Percentiles rank a stretch among this genome's conserved stretches.
Evolutionary conservation across 2,329 filamentous ascomycete species (phyloP).

Genomic region (Pyrenochaeta sp.): DNA sequence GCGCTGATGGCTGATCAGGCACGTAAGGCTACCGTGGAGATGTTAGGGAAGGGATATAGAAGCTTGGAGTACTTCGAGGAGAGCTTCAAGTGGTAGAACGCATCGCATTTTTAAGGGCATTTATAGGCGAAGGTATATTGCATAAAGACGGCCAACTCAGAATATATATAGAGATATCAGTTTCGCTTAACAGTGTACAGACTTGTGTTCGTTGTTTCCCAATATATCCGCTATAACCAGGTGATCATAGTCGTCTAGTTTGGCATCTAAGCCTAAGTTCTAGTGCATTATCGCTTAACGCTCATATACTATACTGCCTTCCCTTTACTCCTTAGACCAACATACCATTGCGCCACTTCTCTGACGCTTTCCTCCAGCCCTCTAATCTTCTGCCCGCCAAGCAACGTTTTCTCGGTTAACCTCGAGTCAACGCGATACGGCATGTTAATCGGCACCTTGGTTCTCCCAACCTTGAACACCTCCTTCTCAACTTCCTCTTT

Average conservation of each 20-base stretch:
- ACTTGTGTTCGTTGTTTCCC: too few species aligned
- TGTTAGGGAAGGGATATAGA: slow-evolving; percentile 34
- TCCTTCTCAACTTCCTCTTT: slow-evolving; percentile 22
- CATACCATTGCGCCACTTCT: slow-evolving; percentile 44
- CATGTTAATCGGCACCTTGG: slow-evolving; percentile 41
- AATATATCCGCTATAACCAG: too few species aligned
- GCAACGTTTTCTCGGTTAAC: slow-evolving; percentile 33
- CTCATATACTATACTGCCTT: background rate
- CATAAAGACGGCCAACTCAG: background rate
- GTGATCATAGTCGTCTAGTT: too few species aligned
- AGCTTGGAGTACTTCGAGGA: slow-evolving; percentile 58
- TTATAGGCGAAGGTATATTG: background rate
- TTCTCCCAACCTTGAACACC: slow-evolving; percentile 33
- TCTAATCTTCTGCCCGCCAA: slow-evolving; percentile 28
- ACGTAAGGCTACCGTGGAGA: slow-evolving; percentile 50
- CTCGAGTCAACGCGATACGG: slow-evolving; percentile 42
- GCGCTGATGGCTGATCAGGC: slow-evolving; percentile 56
- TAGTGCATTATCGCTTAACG: too few species aligned
- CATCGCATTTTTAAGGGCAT: background rate
- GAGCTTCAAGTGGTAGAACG: slow-evolving; percentile 54
- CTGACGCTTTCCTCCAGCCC: slow-evolving; percentile 33
- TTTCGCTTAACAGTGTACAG: too few species aligned
- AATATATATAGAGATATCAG: too few species aligned
- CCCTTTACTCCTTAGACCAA: slow-evolving; percentile 12
- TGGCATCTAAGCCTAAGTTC: too few species aligned